These are phyloP conservation scores for Poa pratensis DNA, from an alignment of 176 grass and related monocot genomes.

Conservation along the genomic window DNA sequence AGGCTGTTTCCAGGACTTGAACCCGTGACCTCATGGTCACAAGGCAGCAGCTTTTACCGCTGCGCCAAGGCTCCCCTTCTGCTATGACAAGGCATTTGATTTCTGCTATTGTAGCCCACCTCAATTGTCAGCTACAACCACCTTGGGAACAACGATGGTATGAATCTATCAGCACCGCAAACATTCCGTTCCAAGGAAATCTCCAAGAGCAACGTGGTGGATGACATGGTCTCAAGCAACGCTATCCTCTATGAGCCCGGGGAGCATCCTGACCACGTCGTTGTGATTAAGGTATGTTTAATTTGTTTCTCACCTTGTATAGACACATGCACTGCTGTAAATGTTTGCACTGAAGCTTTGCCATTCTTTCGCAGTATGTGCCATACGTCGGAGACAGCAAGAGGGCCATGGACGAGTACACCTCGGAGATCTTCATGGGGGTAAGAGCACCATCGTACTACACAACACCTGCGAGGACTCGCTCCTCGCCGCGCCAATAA, in stretches of 20 bases:
- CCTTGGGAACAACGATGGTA: constrained; percentile 91
- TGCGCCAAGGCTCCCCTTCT: too few relatives aligned
- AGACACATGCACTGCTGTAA: neutral
- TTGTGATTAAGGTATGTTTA: constrained; percentile 89
- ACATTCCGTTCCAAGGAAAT: constrained; percentile 99
- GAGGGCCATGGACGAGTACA: constrained; percentile 99
- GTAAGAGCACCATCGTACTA: constrained; percentile 87
- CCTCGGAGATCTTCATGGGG: constrained; percentile 98
- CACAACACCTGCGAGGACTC: constrained; percentile 99
- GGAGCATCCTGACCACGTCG: constrained; percentile 92
- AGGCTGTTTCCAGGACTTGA: too few relatives aligned
- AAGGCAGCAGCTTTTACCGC: too few relatives aligned
- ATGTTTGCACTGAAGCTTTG: neutral
- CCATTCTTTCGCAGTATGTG: constrained; percentile 66
- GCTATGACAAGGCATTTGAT: neutral
- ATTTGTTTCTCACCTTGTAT: neutral
- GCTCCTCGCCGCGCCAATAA: constrained; percentile 86
- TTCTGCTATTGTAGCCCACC: constrained; percentile 64
- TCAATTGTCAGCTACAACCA: constrained; percentile 99
- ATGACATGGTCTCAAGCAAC: constrained; percentile 99
- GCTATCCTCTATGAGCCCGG: constrained; percentile 89
- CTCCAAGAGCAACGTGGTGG: constrained; percentile 97
- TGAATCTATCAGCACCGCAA: constrained; percentile 96
- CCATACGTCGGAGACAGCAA: constrained; percentile 97
- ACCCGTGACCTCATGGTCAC: too few relatives aligned